Percentiles rank a stretch among this genome's conserved stretches.
phyloP scores from a whole-genome alignment of 768 basidiomycete species.

The Leccinum ochraceum region DNA sequence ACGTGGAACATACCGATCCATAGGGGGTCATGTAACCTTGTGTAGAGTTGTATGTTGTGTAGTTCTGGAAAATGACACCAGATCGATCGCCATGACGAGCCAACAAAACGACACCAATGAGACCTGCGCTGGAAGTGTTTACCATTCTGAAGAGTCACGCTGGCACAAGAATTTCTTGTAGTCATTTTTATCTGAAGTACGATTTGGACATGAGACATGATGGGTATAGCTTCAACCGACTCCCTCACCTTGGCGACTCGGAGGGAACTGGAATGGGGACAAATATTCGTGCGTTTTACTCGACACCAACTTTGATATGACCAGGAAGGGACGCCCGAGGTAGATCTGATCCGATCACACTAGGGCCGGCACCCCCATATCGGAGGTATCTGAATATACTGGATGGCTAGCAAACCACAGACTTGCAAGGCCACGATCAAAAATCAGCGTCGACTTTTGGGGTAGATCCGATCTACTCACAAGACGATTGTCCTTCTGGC shows the following conservation, averaged over 20 bases:
- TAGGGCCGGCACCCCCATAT: no score
- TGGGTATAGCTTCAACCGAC: neutral
- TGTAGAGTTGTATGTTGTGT: conserved; percentile 63
- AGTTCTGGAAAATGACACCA: conserved; percentile 64
- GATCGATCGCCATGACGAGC: conserved; percentile 77
- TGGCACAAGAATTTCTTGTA: no score
- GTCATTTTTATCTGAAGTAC: neutral
- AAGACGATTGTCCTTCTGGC: no score
- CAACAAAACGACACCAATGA: conserved; percentile 74
- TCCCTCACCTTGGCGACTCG: neutral
- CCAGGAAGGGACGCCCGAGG: no score
- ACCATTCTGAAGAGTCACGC: conserved; percentile 21
- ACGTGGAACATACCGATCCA: conserved; percentile 53
- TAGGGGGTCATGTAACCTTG: conserved; percentile 71
- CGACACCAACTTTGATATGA: no score
- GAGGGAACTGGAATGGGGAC: neutral
- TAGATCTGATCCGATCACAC: no score
- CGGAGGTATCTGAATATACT: no score
- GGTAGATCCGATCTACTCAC: no score
- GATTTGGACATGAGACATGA: neutral
- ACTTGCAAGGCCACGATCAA: no score
- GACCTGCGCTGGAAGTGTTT: conserved; percentile 26
- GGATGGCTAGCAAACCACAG: no score
- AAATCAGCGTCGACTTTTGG: no score
- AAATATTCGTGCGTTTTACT: neutral